Conservation (phyloP, 2,329 filamentous ascomycete species). For the Fusarium concolor region DNA sequence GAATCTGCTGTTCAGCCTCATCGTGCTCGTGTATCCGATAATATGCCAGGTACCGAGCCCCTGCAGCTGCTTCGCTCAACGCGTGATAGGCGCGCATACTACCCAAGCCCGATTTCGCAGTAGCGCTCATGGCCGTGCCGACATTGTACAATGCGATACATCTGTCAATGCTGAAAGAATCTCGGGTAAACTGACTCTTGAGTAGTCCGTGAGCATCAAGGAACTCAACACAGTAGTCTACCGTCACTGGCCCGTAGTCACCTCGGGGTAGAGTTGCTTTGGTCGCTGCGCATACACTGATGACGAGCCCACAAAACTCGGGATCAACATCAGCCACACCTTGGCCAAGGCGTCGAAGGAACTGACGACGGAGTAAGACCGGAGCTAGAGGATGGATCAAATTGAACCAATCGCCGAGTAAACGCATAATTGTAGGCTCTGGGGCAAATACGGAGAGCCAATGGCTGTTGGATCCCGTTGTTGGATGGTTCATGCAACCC, state of each 20-base stretch:
- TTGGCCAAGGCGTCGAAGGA: constrained; percentile 45
- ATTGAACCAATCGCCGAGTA: constrained; percentile 53
- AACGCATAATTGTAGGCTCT: constrained; percentile 15
- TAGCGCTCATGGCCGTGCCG: constrained; percentile 40
- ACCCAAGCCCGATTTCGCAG: constrained; percentile 13
- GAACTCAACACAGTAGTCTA: constrained; percentile 46
- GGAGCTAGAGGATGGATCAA: constrained; percentile 52
- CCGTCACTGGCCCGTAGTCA: constrained; percentile 45
- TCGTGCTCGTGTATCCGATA: constrained; percentile 41
- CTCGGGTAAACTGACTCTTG: constrained; percentile 19
- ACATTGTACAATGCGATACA: constrained; percentile 54
- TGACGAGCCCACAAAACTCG: constrained; percentile 50
- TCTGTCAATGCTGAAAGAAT: constrained; percentile 49
- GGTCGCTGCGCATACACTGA: constrained; percentile 52
- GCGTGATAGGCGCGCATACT: constrained; percentile 41
- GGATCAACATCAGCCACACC: constrained; percentile 44
- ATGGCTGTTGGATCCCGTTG: background rate
- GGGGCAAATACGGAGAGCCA: constrained; percentile 38
- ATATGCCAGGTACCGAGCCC: constrained; percentile 48
- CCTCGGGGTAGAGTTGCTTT: constrained; percentile 48
- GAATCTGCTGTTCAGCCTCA: constrained; percentile 47
- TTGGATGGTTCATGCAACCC: too few species aligned
- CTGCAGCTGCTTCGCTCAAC: constrained; percentile 45
- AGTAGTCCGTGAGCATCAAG: constrained; percentile 47
- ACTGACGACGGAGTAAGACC: constrained; percentile 48